A percentile compares a stretch with the other conserved stretches of the same genome.
Conservation (phyloP, 345 rosid genomes). For the Leavenworthia alabamica region DNA sequence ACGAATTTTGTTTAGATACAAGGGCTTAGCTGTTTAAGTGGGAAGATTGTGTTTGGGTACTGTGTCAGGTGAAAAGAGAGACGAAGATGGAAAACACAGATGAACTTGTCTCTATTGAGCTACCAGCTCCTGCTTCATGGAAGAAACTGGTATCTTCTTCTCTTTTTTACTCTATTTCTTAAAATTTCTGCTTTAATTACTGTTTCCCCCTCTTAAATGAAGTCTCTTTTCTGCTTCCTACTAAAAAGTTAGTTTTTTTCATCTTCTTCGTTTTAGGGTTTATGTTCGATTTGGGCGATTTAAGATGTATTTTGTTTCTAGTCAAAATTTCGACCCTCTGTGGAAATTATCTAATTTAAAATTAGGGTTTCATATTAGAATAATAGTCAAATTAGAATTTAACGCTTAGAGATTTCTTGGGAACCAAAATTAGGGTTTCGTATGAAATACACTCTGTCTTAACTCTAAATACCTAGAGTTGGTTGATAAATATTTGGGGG, state of each 20-base stretch:
- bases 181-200: background rate
- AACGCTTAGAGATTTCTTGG: too few relatives aligned
- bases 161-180: background rate
- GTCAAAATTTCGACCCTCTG: background rate
- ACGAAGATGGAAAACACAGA: conserved; percentile 41
- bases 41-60: background rate
- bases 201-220: background rate
- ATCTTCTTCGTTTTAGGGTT: conserved; percentile 10
- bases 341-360: background rate
- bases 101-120: conserved; percentile 62
- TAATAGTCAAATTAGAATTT: conserved; percentile 6
- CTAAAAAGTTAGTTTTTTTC: background rate
- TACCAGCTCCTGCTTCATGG: conserved; percentile 80
- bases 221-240: conserved; percentile 1
- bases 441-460: background rate
- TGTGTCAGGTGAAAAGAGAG: conserved; percentile 9
- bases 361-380: too few relatives aligned
- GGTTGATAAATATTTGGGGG: conserved; percentile 21
- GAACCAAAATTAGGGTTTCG: too few relatives aligned
- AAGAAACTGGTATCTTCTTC: conserved; percentile 55
- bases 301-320: background rate
- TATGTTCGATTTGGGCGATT: conserved; percentile 9
- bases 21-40: background rate
- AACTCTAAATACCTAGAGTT: conserved; percentile 11
- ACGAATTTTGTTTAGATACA: background rate